Percentiles rank a stretch among this genome's conserved stretches.
Conservation (phyloP, 2,329 filamentous ascomycete genomes). For the Aspergillus spinulosporus region DNA sequence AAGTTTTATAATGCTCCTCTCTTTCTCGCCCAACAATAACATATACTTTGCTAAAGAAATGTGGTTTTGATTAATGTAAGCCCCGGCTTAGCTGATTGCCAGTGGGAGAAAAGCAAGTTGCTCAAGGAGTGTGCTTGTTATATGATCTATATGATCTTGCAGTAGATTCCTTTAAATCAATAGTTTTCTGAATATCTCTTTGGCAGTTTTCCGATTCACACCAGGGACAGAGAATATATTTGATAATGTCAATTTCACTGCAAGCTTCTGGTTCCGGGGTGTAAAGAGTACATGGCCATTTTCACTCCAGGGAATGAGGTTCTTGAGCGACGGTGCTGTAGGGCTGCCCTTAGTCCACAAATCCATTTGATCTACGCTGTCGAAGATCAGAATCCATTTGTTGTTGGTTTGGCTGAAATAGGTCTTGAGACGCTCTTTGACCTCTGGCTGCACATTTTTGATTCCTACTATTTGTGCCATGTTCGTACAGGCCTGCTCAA, state of each 20-base stretch:
- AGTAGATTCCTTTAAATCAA: conserved; percentile 7
- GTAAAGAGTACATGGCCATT: conserved; percentile 30
- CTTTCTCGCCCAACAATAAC: conserved; percentile 2
- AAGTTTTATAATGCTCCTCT: neutral
- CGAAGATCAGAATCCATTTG: too few species aligned
- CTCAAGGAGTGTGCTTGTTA: conserved; percentile 15
- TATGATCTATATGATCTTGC: conserved; percentile 4
- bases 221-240: neutral
- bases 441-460: too few species aligned
- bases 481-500: too few species aligned
- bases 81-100: conserved; percentile 27
- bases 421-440: too few species aligned
- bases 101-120: conserved; percentile 27
- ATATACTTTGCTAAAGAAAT: neutral
- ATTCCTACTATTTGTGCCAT: too few species aligned
- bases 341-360: neutral
- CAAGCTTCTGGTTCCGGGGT: conserved; percentile 22
- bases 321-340: neutral
- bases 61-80: conserved; percentile 23
- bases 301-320: conserved; percentile 21
- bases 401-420: too few species aligned
- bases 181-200: neutral
- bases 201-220: neutral
- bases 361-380: too few species aligned
- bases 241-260: conserved; percentile 16